Evolutionary conservation across 305 asterid genomes (phyloP), one percentile per base, ranked within the genome.

Genomic region (Rubia tinctorum): DNA sequence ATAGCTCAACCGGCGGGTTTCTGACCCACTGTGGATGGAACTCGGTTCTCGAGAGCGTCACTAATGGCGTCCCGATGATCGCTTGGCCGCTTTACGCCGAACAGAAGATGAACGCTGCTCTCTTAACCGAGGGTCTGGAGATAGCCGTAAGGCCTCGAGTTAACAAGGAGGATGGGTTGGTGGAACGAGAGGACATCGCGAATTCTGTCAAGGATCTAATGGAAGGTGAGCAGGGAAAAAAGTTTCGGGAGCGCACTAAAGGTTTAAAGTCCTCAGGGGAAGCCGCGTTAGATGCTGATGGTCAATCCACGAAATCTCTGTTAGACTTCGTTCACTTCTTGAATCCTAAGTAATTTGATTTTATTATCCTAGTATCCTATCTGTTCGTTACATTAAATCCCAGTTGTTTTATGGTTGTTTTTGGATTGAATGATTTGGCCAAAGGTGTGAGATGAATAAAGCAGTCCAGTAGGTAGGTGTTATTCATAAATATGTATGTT

Each of bases 11-110:
- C 0, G 86, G 89, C 1, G 98, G 84, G 0, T 92, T 92, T 11
- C 34, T n/a, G n/a, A n/a, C n/a, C n/a, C n/a, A n/a, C n/a, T n/a
- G n/a, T n/a, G n/a, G n/a, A n/a, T n/a, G n/a, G 86, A 90, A 90
- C 47, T 90, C 96, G 2, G 27, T 73, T 2, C 73, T 89, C 0
- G 93, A 90, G 61, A 84, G 91, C n/a, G 75, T 89, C 0, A 86
- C 77, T 0, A 82, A 82, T 15, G 93, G 97, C 1, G 86, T 86
- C 1, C 65, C 65, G 37, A 60, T 60, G 65, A 60, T 60, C 2
- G 39, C 65, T 9, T 60, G 34, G 65, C 97, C 95, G 9, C 69
- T 90, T 13, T 90, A 77, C 15, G 97, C 97, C 0, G 97, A 88
- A 20, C 96, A 88, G 45, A 75, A 68, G 67, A 85, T 80, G 91